These are phyloP conservation scores for Rhizopogon roseolus DNA, from an alignment of 768 basidiomycete genomes.

Conservation along the genomic window DNA sequence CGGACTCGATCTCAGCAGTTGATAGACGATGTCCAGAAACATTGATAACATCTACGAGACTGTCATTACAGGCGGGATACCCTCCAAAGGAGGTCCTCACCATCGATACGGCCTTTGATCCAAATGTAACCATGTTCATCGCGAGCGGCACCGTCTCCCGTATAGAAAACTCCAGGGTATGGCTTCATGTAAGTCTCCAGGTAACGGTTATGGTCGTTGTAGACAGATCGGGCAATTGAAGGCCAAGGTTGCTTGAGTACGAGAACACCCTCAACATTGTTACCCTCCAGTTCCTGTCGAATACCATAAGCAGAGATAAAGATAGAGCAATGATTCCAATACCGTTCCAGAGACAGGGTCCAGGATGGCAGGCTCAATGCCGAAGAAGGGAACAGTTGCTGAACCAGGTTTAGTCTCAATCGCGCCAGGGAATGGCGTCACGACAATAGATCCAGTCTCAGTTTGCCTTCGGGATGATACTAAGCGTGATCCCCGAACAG, in stretches of 20 bases:
- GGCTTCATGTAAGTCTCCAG: slow-evolving; percentile 78
- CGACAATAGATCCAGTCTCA: slow-evolving; percentile 93
- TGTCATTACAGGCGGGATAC: not conserved
- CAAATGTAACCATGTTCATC: slow-evolving; percentile 97
- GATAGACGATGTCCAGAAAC: slow-evolving; percentile 96
- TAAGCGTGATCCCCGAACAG: not conserved
- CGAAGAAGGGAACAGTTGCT: slow-evolving; percentile 98
- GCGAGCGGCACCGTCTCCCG: slow-evolving; percentile 94
- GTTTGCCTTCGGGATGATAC: slow-evolving; percentile 65
- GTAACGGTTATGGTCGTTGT: slow-evolving; percentile 85
- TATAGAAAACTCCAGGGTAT: slow-evolving; percentile 91
- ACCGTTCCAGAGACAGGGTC: slow-evolving; percentile 77
- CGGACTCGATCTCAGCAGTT: slow-evolving; percentile 97
- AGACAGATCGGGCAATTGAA: slow-evolving; percentile 90
- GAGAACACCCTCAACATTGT: slow-evolving; percentile 87
- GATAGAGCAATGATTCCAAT: slow-evolving; percentile 3
- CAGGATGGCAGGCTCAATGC: slow-evolving; percentile 83
- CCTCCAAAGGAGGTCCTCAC: slow-evolving; percentile 35
- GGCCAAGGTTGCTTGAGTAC: slow-evolving; percentile 90
- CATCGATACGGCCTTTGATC: slow-evolving; percentile 97
- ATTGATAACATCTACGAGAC: slow-evolving; percentile 81
- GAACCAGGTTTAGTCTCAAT: slow-evolving; percentile 95
- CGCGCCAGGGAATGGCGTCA: slow-evolving; percentile 95
- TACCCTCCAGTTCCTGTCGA: slow-evolving; percentile 60
- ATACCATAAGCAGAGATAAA: not conserved